A percentile compares a stretch with the other conserved stretches of the same genome.
Conservation (phyloP, 352 stramenopile genomes). For the Globisporangium irregulare region DNA sequence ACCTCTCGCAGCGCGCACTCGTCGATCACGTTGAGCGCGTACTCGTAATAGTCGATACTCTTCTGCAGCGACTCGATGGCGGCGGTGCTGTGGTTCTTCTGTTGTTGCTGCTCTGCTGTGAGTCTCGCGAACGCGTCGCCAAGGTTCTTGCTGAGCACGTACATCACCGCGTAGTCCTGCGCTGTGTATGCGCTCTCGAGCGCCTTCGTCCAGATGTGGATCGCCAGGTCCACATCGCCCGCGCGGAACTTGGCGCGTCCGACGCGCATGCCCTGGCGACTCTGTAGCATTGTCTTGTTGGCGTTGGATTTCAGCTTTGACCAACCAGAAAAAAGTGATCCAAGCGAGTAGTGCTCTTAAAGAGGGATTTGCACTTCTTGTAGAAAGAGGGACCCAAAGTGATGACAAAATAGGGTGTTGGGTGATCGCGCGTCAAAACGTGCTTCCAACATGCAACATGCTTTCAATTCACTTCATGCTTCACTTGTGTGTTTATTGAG, state of each 20-base stretch:
- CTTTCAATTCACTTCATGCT: not conserved
- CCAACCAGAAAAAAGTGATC: not conserved
- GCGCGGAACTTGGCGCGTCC: conserved; percentile 37
- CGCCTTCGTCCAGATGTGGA: conserved; percentile 48
- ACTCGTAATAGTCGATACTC: conserved; percentile 38
- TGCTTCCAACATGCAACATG: not conserved
- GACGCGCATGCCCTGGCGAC: conserved; percentile 23
- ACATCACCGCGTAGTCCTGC: conserved; percentile 53
- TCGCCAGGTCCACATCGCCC: conserved; percentile 31
- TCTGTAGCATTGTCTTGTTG: not conserved
- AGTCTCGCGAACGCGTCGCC: conserved; percentile 36
- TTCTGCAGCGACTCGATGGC: conserved; percentile 22
- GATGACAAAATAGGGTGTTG: not conserved
- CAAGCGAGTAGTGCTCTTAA: not conserved
- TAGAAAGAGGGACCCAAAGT: conserved; percentile 2
- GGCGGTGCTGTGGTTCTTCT: not conserved
- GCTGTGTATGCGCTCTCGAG: conserved; percentile 42
- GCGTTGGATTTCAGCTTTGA: not conserved
- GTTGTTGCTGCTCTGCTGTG: conserved; percentile 9
- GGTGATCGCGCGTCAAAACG: not conserved
- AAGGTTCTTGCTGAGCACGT: conserved; percentile 70
- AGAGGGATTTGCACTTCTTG: not conserved
- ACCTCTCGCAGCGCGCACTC: conserved; percentile 28
- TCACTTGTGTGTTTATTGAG: not conserved
- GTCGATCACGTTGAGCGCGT: conserved; percentile 48